Base-by-base conservation (phyloP, 1,284 basidiomycete genomes). In the Trichosporon sp. region DNA sequence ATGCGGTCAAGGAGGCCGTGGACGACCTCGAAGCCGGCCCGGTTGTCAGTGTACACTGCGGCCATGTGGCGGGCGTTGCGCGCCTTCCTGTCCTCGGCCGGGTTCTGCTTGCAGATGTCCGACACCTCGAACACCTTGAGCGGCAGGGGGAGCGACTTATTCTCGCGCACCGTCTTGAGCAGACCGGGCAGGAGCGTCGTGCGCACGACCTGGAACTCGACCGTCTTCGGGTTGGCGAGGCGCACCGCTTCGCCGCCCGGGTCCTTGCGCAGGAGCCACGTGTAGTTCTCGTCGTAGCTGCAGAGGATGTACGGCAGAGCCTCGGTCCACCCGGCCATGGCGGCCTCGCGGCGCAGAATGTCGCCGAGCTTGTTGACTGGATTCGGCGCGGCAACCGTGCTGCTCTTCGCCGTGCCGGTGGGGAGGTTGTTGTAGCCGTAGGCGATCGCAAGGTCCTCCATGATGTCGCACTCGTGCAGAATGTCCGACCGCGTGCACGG, bases 341-440 rank as follows among this genome's bases (percentile, higher is more conserved):
- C 93, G 85, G 95, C 98, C 77, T 99, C 94, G 64, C 84, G 82
- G 54, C 95, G 86, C 37, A 99, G 84, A 62, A 96, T 85, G 77
- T 99, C 95, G 69, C 87, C 88, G 16, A 99, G 83, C 79, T 90
- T 95, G 83, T 92, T 96, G 73, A 97, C 88, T 3, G 89, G 88
- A 65, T 95, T 84, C 9, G 94, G 92, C 75, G 94, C 92, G 19
- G 92, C 95, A 34, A 99, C 92, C 3, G 96, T 98, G 76, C 89
- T 95, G n/a, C 94, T 96, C 2, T 87, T 82, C 0, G 96, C 95
- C 86, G 98, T 94, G 11, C 88, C 88, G 71, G 90, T 86, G 2
- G 92, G 92, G 52, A 99, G 84, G 74, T 95, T 95, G 83, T 99
- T 97, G 84, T 95, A 99, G 1, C 96, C 96, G 76, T 95, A 97